Base-by-base conservation (phyloP, 2,329 filamentous ascomycete species). In the Xylariaceae sp. region DNA sequence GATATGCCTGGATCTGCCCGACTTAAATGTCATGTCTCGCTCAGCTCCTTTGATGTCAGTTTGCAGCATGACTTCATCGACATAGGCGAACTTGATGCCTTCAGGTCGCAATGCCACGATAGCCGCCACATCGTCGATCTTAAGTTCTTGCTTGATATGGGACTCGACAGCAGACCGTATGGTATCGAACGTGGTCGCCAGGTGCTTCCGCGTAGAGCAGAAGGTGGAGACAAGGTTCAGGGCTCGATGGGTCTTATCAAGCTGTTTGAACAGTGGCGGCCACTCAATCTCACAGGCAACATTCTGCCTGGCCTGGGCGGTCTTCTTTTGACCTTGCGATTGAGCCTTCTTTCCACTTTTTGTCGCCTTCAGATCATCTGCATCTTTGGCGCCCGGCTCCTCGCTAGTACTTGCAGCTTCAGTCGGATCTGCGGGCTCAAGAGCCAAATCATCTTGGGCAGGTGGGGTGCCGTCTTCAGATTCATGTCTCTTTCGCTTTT, bases 171-270 rank as follows among this genome's bases (percentile, higher is more conserved):
- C 79, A 8, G 81, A 78, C 53, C 83, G 89, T 35, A 98, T 86
- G 4, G 85, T 95, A 13, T 93, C 86, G 51, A 96, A 89, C 0
- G 91, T 96, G 0, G 93, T 97, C 1, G 87, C 83, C 19, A 97
- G 75, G 55, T 97, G 87, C 60, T 95, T 96, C 34, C 93, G 82
- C 1, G 91, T 91, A 60, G 83, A 93, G 67, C 89, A 95, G 60
- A 98, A 97, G 0, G 93, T 97, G 55, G 89, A 95, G 1, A 97
- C 89, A 2, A 97, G 68, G 54, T 95, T 98, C 45, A 98, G 68
- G 1, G 93, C 91, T 46, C 82, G 79, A 61, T 97, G 87, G 0
- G 83, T 86, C 60, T 83, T 82, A 19, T 85, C 81, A 8, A 97
- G 73, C 32, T 73, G 70, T 42, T 79, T 83, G 62, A 97, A 87